Percentiles rank a stretch among this genome's conserved stretches.
phyloP scores from a whole-genome alignment of 768 basidiomycete species.

The Gelatoporia subvermispora region DNA sequence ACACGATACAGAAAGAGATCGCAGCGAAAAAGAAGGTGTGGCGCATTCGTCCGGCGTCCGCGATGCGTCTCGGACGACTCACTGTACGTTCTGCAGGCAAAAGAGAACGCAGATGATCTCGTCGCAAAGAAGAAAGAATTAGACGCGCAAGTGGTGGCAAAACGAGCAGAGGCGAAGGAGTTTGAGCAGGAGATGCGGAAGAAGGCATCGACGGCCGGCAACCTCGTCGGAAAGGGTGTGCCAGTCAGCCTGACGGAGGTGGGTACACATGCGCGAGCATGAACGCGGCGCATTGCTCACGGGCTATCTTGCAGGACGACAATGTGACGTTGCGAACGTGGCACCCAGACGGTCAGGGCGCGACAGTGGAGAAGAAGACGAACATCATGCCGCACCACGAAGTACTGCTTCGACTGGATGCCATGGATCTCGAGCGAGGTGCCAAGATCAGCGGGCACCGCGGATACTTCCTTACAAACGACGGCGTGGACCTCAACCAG shows the following conservation, averaged over 20 bases:
- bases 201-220: conserved; percentile 81
- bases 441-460: conserved; percentile 93
- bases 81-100: conserved; percentile 53
- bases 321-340: conserved; percentile 78
- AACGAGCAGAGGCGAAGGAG: conserved; percentile 73
- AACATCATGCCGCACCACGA: conserved; percentile 97
- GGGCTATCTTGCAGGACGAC: conserved; percentile 72
- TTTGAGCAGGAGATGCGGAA: conserved; percentile 74
- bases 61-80: background rate
- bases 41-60: background rate
- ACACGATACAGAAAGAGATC: conserved; percentile 92
- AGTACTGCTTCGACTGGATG: conserved; percentile 87
- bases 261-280: conserved; percentile 12
- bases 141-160: conserved; percentile 73
- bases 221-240: conserved; percentile 84
- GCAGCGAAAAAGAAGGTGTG: conserved; percentile 86
- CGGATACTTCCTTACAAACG: conserved; percentile 93
- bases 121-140: conserved; percentile 80
- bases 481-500: conserved; percentile 96
- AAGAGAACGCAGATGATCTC: conserved; percentile 85
- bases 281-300: background rate
- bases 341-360: conserved; percentile 77
- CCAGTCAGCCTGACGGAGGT: conserved; percentile 90
- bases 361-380: conserved; percentile 62
- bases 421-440: conserved; percentile 97